A percentile compares a stretch with the other conserved stretches of the same genome.
Evolutionary conservation across 495 filamentous ascomycete species (phyloP).

Genomic region (Parmelia sp.): DNA sequence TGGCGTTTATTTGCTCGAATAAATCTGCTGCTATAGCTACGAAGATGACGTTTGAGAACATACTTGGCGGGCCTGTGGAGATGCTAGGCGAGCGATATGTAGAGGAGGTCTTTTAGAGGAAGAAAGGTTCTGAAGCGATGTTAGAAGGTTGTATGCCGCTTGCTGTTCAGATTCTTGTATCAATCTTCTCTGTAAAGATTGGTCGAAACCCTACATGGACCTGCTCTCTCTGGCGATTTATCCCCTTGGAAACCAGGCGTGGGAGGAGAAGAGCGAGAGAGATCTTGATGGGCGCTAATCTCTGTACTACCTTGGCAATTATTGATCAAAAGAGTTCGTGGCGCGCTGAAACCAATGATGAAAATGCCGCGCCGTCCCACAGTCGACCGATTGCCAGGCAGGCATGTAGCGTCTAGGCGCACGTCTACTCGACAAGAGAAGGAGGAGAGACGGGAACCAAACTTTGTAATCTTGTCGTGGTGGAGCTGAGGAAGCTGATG

Average conservation of each 20-base stretch:
- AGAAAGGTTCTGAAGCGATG: neutral
- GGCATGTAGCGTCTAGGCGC: neutral
- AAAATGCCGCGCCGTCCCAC: neutral
- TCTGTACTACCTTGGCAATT: no score
- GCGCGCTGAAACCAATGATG: no score
- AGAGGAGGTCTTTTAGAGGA: conserved; percentile 22
- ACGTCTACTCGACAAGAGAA: neutral
- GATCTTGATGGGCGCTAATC: neutral
- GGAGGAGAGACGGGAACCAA: neutral
- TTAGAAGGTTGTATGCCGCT: neutral
- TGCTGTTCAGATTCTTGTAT: neutral
- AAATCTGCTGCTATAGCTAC: conserved; percentile 11
- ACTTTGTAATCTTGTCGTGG: neutral
- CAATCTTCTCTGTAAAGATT: neutral
- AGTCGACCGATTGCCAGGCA: neutral
- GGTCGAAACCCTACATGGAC: neutral
- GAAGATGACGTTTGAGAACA: neutral
- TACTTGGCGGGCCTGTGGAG: conserved; percentile 22
- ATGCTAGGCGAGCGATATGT: conserved; percentile 24
- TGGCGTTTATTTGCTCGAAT: conserved; percentile 22
- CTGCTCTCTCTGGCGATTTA: neutral
- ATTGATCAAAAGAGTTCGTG: no score
- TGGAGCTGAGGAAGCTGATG: neutral
- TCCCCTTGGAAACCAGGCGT: neutral
- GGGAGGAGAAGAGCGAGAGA: neutral